Evolutionary conservation across 371 early-diverging fungal species (phyloP).

Genomic region (Lichtheimia hyalospora): DNA sequence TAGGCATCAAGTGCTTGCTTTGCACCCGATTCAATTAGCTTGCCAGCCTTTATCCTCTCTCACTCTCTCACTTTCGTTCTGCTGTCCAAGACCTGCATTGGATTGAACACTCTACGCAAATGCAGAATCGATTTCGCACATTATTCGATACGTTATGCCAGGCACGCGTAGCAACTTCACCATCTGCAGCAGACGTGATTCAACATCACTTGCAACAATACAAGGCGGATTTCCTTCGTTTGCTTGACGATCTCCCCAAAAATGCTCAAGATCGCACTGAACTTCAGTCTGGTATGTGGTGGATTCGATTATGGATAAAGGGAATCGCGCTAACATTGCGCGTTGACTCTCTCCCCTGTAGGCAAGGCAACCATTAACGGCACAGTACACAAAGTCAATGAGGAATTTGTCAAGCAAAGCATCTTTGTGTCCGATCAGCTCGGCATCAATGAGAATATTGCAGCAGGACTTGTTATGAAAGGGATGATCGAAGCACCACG

Average conservation of each 20-base stretch:
- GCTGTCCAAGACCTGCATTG: too few species aligned
- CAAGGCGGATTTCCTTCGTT: constrained; percentile 34
- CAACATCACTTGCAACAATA: constrained; percentile 28
- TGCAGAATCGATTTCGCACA: constrained; percentile 5
- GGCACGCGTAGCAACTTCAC: constrained; percentile 25
- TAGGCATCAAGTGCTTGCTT: too few species aligned
- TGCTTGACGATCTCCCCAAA: constrained; percentile 51
- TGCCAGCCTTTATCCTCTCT: too few species aligned
- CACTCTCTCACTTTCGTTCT: too few species aligned
- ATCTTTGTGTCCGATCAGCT: constrained; percentile 78
- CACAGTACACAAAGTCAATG: constrained; percentile 57
- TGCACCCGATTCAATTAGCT: too few species aligned
- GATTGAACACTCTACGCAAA: background rate
- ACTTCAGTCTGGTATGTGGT: constrained; percentile 49
- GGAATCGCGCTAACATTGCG: background rate
- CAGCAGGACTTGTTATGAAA: constrained; percentile 69
- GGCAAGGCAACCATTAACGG: constrained; percentile 56
- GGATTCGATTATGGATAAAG: background rate
- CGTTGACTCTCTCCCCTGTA: constrained; percentile 5
- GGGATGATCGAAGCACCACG: constrained; percentile 49
- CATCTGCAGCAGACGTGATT: constrained; percentile 14
- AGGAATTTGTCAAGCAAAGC: constrained; percentile 68
- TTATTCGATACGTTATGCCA: constrained; percentile 34
- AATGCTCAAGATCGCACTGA: constrained; percentile 45
- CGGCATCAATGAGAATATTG: constrained; percentile 76